Evolutionary conservation across 208 protist species (phyloP).

Genomic region (Leishmania braziliensis): DNA sequence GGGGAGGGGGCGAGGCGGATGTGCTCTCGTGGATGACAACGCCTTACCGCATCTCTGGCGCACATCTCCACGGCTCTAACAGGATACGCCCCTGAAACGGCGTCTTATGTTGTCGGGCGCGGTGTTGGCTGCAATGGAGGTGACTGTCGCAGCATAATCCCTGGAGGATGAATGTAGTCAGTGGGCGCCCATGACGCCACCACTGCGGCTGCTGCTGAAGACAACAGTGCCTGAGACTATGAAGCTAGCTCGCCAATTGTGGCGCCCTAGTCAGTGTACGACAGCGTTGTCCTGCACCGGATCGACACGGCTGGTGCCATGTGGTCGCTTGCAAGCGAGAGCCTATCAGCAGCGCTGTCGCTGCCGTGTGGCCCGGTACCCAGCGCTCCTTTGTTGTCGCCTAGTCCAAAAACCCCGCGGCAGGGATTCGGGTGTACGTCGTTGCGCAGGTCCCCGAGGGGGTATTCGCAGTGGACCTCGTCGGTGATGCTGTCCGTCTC

Average conservation of each 20-base stretch:
- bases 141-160: no score
- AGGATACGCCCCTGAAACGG: not conserved
- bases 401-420: conserved; percentile 16
- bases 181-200: not conserved
- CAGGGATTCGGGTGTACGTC: conserved; percentile 12
- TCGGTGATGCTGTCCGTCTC: not conserved
- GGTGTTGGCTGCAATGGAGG: no score
- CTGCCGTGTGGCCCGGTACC: not conserved
- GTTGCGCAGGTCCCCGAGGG: not conserved
- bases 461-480: not conserved
- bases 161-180: no score
- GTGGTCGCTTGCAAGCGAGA: conserved; percentile 18
- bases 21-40: not conserved
- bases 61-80: not conserved
- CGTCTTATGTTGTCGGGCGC: not conserved
- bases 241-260: not conserved
- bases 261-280: conserved; percentile 6
- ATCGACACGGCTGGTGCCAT: conserved; percentile 7
- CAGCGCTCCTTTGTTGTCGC: conserved; percentile 14
- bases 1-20: not conserved
- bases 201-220: not conserved
- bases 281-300: conserved; percentile 19
- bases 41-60: not conserved
- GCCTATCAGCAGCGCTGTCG: not conserved
- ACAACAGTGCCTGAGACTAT: not conserved